Conservation (phyloP, 2,329 filamentous ascomycete genomes). For the Fusarium nodosum region DNA sequence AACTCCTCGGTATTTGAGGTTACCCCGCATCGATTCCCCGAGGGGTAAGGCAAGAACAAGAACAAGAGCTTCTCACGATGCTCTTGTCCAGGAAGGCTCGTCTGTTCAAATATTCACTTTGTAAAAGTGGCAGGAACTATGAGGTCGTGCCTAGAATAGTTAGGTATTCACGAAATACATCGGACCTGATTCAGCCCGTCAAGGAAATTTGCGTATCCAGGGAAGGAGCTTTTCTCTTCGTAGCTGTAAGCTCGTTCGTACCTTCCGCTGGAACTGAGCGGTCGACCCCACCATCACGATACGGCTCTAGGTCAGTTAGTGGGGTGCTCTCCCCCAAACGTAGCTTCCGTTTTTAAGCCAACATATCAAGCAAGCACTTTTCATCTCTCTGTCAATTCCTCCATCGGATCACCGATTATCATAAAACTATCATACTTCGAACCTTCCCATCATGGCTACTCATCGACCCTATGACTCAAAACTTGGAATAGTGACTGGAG, state of each 20-base stretch:
- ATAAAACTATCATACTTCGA: neutral
- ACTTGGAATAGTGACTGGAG: constrained; percentile 54
- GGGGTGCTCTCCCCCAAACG: constrained; percentile 17
- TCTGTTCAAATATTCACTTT: neutral
- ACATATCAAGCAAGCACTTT: constrained; percentile 1
- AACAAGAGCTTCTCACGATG: neutral
- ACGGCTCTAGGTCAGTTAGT: neutral
- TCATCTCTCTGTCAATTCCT: constrained; percentile 14
- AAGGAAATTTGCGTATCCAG: neutral
- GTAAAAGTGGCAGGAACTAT: neutral
- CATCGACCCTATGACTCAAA: constrained; percentile 52
- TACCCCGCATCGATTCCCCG: constrained; percentile 20
- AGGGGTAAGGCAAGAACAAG: neutral
- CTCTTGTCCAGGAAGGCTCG: neutral
- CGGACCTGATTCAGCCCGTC: no score
- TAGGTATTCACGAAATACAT: no score
- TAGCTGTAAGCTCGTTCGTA: neutral
- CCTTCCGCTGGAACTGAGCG: neutral
- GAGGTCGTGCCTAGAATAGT: neutral
- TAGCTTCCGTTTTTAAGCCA: neutral
- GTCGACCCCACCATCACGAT: constrained; percentile 38
- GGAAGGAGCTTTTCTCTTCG: neutral
- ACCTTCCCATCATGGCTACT: constrained; percentile 34
- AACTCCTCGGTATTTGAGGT: neutral
- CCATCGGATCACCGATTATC: neutral